phyloP scores from a whole-genome alignment of 1,284 basidiomycete species.

The Peniophora sp. region DNA sequence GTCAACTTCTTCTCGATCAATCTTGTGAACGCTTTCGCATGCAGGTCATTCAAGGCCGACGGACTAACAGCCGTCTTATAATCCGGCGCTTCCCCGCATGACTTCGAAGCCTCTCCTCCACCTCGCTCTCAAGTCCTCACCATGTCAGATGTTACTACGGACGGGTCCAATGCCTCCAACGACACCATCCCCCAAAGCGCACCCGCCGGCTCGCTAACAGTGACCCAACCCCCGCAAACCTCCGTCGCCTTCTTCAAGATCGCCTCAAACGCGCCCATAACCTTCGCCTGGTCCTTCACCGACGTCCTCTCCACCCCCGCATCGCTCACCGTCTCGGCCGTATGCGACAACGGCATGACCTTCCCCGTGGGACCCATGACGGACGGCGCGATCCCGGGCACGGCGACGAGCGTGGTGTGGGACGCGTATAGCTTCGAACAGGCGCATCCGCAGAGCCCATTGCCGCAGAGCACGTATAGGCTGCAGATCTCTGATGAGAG shows the following conservation, averaged over 20 bases:
- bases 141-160: too few relatives aligned
- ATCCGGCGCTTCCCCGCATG: too few relatives aligned
- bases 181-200: constrained; percentile 42
- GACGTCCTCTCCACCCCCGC: constrained; percentile 61
- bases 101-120: too few relatives aligned
- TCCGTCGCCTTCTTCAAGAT: constrained; percentile 88
- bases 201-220: constrained; percentile 57
- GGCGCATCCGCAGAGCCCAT: constrained; percentile 52
- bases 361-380: constrained; percentile 76
- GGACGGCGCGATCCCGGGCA: constrained; percentile 63
- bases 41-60: too few relatives aligned
- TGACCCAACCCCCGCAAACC: constrained; percentile 75
- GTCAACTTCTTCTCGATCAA: too few relatives aligned
- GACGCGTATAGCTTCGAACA: constrained; percentile 74
- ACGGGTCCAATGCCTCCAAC: too few relatives aligned
- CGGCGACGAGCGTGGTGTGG: constrained; percentile 72
- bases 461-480: constrained; percentile 71
- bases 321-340: constrained; percentile 72
- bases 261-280: constrained; percentile 63
- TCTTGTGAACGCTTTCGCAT: too few relatives aligned
- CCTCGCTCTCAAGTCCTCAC: too few relatives aligned
- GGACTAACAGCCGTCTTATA: too few relatives aligned
- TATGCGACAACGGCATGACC: constrained; percentile 80
- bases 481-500: constrained; percentile 75
- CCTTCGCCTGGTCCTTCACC: constrained; percentile 91